These are phyloP conservation scores for Potentilla sterilis DNA, from an alignment of 306 rosid genomes.

Conservation along the genomic window DNA sequence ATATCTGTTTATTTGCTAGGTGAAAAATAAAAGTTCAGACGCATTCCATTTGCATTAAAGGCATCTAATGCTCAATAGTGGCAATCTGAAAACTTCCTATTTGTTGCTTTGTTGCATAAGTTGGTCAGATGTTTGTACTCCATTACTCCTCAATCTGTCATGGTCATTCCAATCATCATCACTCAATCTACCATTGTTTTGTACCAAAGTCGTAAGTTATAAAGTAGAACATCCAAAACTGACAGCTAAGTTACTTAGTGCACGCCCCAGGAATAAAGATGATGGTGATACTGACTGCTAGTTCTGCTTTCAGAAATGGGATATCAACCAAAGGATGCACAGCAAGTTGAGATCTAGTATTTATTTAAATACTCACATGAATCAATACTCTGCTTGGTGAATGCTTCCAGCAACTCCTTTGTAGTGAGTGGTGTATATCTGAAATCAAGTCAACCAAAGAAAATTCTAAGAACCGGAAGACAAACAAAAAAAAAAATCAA, in stretches of 20 bases:
- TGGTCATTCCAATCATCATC: background rate
- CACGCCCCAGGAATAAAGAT: background rate
- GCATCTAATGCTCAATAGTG: background rate
- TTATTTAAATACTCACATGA: constrained; percentile 54
- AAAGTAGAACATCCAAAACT: background rate
- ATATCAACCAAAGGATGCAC: background rate
- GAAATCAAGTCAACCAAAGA: constrained; percentile 35
- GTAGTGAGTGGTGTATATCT: constrained; percentile 84
- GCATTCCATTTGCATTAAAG: background rate
- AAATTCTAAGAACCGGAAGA: constrained; percentile 12
- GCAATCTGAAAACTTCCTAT: background rate
- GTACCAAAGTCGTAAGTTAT: background rate
- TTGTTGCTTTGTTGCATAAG: background rate
- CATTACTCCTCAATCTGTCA: background rate
- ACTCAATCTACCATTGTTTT: background rate
- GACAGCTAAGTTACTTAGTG: background rate
- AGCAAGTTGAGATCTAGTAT: background rate
- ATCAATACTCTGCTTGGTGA: constrained; percentile 67
- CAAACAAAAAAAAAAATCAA: background rate
- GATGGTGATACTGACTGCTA: background rate
- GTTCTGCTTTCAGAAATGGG: background rate
- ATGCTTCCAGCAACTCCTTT: constrained; percentile 73
- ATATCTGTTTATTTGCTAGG: background rate
- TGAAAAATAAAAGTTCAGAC: background rate
- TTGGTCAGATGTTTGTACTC: background rate